These are phyloP conservation scores for Cordyceps fumosorosea DNA, from an alignment of 2,329 filamentous ascomycete species.

Conservation along the genomic window DNA sequence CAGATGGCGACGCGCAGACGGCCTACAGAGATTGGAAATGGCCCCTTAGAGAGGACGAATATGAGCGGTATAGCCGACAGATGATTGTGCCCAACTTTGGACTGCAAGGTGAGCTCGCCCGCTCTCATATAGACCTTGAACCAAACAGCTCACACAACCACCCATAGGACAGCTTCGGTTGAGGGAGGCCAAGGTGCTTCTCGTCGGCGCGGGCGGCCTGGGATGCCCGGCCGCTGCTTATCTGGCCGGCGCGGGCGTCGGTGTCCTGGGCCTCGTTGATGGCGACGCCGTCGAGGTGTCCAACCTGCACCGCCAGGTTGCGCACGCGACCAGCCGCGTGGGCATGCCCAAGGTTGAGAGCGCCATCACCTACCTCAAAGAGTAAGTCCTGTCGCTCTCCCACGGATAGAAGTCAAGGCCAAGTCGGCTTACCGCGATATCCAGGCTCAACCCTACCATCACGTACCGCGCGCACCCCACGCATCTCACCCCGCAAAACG, in stretches of 20 bases:
- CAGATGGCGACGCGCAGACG: conserved; percentile 6
- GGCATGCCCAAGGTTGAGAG: conserved; percentile 78
- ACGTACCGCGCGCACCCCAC: conserved; percentile 55
- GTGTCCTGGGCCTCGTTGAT: conserved; percentile 77
- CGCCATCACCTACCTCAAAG: conserved; percentile 52
- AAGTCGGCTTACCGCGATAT: background rate
- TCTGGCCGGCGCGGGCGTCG: conserved; percentile 81
- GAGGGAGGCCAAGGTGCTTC: conserved; percentile 62
- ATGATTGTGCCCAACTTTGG: conserved; percentile 82
- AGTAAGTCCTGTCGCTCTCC: conserved; percentile 31
- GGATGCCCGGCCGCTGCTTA: conserved; percentile 93
- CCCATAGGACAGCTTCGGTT: conserved; percentile 66
- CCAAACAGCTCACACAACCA: background rate
- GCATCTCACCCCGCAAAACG: conserved; percentile 63
- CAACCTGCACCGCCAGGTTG: conserved; percentile 87
- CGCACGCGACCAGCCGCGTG: conserved; percentile 65
- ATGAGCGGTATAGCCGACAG: conserved; percentile 81
- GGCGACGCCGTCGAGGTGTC: conserved; percentile 82
- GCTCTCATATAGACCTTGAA: background rate
- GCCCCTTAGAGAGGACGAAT: conserved; percentile 68
- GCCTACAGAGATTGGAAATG: conserved; percentile 41
- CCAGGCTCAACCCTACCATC: conserved; percentile 66
- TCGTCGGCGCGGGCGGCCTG: conserved; percentile 83
- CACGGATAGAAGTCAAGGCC: background rate
- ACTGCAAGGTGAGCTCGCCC: conserved; percentile 50